Evolutionary conservation across 1,139 yeast genomes (phyloP), one percentile per base, ranked within the genome.

Genomic region (Maudiozyma humilis): DNA sequence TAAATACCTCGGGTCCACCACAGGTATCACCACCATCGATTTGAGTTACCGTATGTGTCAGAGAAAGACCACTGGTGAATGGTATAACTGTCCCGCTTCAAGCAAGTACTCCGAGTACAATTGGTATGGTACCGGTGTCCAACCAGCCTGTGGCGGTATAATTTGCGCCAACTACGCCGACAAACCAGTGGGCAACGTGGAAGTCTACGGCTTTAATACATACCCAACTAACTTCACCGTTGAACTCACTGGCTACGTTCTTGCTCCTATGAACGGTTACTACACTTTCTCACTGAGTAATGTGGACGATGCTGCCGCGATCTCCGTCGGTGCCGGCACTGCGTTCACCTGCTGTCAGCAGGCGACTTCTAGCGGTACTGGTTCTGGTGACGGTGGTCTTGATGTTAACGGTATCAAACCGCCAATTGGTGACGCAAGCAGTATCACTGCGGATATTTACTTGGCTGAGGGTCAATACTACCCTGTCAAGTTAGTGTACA

Each of bases 301-400:
- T 2, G 50, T 52, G 30, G 66, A 63, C 49, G 64, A 63, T 49
- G 49, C 55, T n/a, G 60, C 53, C 3, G 49, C 52, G 50, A 47
- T 62, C 2, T 50, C 52, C 41, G 40, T 62, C 41, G 66, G 64
- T 33, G 46, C 47, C 17, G 53, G 47, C 2, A 51, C 51, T 40
- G 65, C 62, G 3, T 59, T 62, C 34, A 52, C 45, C 16, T 63
- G 67, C 49, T 64, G 67, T 51, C 42, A 51, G 5, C 43, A 47
- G 23, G 6, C 12, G 12, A 23, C 38, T 18, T 16, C 29, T 17
- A 35, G 23, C 14, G 25, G 33, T 1, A 41, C 46, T 3, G 37
- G 34, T 25, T 32, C 44, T 1, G 30, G 42, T 32, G 40, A 41
- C 23, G 32, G 51, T 12, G 19, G 18, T 16, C 35, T 32, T 6